These are phyloP conservation scores for Incumbomyces lentus DNA, from an alignment of 2,329 filamentous ascomycete species.

Conservation along the genomic window DNA sequence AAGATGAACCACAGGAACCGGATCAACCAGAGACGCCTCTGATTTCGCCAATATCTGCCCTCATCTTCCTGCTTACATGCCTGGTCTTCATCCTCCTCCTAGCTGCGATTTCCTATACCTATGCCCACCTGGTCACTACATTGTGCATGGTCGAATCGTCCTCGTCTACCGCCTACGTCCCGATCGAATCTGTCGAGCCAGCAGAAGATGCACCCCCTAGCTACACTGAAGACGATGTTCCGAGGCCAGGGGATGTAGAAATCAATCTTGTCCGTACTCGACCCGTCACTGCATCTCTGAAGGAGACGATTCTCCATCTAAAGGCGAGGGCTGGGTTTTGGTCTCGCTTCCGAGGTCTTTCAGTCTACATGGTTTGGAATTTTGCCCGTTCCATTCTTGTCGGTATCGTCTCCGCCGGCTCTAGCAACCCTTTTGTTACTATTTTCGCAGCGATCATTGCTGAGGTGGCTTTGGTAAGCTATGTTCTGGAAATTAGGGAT, in stretches of 20 bases:
- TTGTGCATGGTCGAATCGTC: conserved; percentile 56
- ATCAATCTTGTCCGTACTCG: conserved; percentile 39
- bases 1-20: not conserved
- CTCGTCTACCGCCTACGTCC: conserved; percentile 42
- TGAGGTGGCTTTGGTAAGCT: conserved; percentile 52
- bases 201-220: conserved; percentile 22
- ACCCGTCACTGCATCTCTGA: conserved; percentile 53
- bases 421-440: conserved; percentile 38
- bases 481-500: not conserved
- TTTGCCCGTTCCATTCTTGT: conserved; percentile 35
- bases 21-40: not conserved
- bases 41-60: conserved; percentile 22
- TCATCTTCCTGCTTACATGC: conserved; percentile 24
- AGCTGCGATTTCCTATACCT: conserved; percentile 41
- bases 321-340: conserved; percentile 52
- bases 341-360: conserved; percentile 60
- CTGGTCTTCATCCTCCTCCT: conserved; percentile 20
- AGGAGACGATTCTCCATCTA: conserved; percentile 51
- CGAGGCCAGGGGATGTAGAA: conserved; percentile 33
- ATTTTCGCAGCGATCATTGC: conserved; percentile 46
- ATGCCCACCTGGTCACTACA: conserved; percentile 49
- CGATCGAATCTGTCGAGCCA: conserved; percentile 34
- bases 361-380: conserved; percentile 39
- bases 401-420: conserved; percentile 35
- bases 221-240: conserved; percentile 17